Conservation (phyloP, 2,329 filamentous ascomycete genomes). For the Fusarium longipes region DNA sequence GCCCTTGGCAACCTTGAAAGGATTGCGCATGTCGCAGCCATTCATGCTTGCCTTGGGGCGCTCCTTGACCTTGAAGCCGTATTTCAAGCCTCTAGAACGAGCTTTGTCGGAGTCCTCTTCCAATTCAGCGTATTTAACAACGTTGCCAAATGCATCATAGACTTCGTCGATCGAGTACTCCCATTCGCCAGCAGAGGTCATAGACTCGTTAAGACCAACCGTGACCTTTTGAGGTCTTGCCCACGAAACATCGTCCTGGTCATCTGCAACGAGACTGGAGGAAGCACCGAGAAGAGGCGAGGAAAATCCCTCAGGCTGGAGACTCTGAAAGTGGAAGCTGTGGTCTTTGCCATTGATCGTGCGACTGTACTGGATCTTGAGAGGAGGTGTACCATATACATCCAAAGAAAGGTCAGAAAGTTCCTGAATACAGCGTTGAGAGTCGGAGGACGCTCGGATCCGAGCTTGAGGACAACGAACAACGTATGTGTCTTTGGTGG, state of each 20-base stretch:
- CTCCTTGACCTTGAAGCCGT: conserved; percentile 87
- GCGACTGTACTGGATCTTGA: conserved; percentile 93
- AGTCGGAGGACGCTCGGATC: conserved; percentile 70
- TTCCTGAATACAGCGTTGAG: conserved; percentile 84
- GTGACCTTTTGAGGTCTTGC: conserved; percentile 78
- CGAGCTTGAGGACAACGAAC: conserved; percentile 85
- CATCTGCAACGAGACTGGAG: conserved; percentile 69
- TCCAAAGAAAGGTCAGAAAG: conserved; percentile 86
- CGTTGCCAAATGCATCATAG: conserved; percentile 88
- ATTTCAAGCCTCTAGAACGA: conserved; percentile 72
- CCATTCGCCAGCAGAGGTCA: conserved; percentile 83
- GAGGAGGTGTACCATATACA: conserved; percentile 87
- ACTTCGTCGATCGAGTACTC: conserved; percentile 92
- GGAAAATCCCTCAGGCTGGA: conserved; percentile 87
- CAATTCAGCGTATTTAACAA: conserved; percentile 76
- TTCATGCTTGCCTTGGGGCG: conserved; percentile 78
- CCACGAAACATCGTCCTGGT: conserved; percentile 80
- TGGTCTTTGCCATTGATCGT: conserved; percentile 85
- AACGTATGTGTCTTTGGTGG: conserved; percentile 81
- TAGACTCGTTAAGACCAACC: conserved; percentile 90
- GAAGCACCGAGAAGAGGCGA: conserved; percentile 78
- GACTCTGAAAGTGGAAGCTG: conserved; percentile 90
- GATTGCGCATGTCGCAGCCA: conserved; percentile 82
- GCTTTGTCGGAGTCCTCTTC: conserved; percentile 76
- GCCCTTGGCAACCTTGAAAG: conserved; percentile 85